Conservation (phyloP, 2,329 filamentous ascomycete species). For the Pseudogymnoascus sp. region DNA sequence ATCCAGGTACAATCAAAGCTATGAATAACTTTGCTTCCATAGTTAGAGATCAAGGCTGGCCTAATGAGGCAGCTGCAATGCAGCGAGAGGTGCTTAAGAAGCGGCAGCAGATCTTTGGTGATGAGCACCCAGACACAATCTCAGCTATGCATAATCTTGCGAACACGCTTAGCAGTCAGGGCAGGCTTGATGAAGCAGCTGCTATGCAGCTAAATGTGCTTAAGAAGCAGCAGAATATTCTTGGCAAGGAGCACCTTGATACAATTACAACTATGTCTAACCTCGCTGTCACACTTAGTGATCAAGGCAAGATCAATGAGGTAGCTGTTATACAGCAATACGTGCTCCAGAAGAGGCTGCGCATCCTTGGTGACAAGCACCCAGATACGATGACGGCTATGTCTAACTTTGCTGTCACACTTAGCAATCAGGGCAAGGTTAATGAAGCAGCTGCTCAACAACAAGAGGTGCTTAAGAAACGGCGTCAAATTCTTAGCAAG, state of each 20-base stretch:
- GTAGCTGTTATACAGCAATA: background rate
- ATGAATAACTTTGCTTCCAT: background rate
- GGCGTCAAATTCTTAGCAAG: background rate
- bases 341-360: background rate
- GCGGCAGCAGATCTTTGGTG: background rate
- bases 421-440: background rate
- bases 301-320: background rate
- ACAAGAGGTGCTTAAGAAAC: background rate
- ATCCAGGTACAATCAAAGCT: background rate
- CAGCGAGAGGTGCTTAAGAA: background rate
- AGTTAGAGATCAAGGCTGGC: background rate
- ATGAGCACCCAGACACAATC: background rate
- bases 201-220: background rate
- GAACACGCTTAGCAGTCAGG: background rate
- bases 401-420: background rate
- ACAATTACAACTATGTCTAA: background rate
- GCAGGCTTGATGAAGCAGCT: background rate
- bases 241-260: no score
- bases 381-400: conserved; percentile 6
- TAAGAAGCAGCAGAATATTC: background rate
- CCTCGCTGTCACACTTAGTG: background rate
- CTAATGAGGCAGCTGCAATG: background rate
- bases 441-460: background rate
- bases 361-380: conserved; percentile 10
- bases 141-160: background rate